Evolutionary conservation across 257 asterid species (phyloP).

Genomic region (Lycium ferocissimum): DNA sequence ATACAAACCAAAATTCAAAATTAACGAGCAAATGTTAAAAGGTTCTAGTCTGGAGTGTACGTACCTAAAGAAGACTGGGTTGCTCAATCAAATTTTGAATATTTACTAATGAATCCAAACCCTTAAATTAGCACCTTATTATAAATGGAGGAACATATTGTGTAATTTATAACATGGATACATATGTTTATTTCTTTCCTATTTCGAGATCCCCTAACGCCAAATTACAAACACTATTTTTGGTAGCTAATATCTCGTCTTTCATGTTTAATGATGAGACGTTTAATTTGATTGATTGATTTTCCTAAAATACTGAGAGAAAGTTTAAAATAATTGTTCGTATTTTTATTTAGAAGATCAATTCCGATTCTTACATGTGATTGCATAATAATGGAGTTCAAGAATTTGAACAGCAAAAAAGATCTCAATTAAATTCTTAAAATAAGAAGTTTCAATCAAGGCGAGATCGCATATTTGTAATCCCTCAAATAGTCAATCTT

Average conservation of each 20-base stretch:
- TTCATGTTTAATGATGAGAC: too few relatives aligned
- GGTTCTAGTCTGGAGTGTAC: background rate
- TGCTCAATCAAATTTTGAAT: background rate
- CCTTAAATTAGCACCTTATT: background rate
- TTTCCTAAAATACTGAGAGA: background rate
- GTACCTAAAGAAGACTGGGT: background rate
- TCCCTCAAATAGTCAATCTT: background rate
- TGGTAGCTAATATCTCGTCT: too few relatives aligned
- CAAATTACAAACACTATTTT: background rate
- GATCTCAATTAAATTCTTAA: background rate
- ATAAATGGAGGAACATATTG: background rate
- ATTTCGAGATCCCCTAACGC: background rate
- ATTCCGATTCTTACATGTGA: background rate
- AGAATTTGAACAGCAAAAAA: background rate
- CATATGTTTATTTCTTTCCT: background rate
- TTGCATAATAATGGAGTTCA: background rate
- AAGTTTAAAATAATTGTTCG: background rate
- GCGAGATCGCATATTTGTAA: background rate
- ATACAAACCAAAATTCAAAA: too few relatives aligned
- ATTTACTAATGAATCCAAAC: background rate
- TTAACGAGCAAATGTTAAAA: too few relatives aligned
- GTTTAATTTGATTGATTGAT: background rate
- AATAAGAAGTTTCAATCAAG: background rate
- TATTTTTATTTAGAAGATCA: too few relatives aligned
- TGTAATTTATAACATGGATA: background rate